Evolutionary conservation across 441 rosid genomes (phyloP).

Genomic region (Gossypium schwendimanii): DNA sequence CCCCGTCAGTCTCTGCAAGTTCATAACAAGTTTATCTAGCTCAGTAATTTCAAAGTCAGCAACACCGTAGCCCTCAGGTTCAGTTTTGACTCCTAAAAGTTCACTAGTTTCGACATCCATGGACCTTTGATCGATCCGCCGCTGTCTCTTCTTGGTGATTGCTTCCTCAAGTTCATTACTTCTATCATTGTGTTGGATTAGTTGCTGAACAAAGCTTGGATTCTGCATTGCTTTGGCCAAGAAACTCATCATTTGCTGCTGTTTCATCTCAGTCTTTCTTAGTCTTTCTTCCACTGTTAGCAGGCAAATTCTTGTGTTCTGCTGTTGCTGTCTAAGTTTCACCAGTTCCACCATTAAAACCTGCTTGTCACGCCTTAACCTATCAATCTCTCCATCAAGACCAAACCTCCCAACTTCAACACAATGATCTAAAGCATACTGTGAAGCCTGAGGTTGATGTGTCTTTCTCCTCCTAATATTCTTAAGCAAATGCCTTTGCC

Average conservation of each 20-base stretch:
- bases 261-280: conserved; percentile 57
- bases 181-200: conserved; percentile 42
- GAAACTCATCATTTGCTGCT: conserved; percentile 74
- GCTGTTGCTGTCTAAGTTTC: conserved; percentile 75
- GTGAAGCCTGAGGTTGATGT: conserved; percentile 29
- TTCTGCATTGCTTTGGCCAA: conserved; percentile 68
- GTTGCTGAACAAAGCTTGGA: conserved; percentile 55
- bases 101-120: conserved; percentile 24
- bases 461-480: conserved; percentile 61
- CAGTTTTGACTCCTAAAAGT: conserved; percentile 29
- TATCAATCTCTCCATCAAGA: conserved; percentile 55
- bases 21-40: conserved; percentile 41
- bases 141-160: conserved; percentile 45
- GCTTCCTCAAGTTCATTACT: conserved; percentile 59
- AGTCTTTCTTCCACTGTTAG: conserved; percentile 61
- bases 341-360: conserved; percentile 63
- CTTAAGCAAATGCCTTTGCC: conserved; percentile 74
- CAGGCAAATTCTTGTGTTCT: conserved; percentile 46
- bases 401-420: conserved; percentile 77
- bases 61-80: conserved; percentile 32
- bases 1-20: conserved; percentile 37
- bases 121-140: conserved; percentile 44
- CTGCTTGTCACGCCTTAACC: conserved; percentile 63
- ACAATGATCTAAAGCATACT: conserved; percentile 42
- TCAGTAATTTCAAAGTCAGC: conserved; percentile 37